phyloP scores from a whole-genome alignment of 495 filamentous ascomycete species.

The Penicillium maclennaniae region DNA sequence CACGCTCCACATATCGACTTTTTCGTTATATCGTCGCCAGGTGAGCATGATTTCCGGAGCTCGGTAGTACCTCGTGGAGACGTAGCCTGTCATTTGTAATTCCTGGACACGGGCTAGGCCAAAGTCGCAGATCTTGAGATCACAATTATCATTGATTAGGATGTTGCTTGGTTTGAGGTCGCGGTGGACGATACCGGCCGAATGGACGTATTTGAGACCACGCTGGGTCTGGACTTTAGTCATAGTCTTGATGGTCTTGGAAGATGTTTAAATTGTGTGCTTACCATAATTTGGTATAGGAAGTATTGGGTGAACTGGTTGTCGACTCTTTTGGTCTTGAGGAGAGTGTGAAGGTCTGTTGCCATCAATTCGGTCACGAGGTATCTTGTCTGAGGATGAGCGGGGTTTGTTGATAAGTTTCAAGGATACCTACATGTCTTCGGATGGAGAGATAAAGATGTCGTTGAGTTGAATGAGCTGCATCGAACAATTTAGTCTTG shows the following conservation, averaged over 20 bases:
- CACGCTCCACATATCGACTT: slow-evolving; percentile 98
- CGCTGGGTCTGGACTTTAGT: slow-evolving; percentile 56
- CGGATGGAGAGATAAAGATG: slow-evolving; percentile 97
- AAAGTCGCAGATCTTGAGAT: slow-evolving; percentile 99
- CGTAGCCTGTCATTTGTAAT: slow-evolving; percentile 97
- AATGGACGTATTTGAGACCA: slow-evolving; percentile 97
- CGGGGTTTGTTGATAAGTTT: slow-evolving; percentile 14
- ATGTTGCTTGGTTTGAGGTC: slow-evolving; percentile 98
- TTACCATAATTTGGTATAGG: slow-evolving; percentile 93
- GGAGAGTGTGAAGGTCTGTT: slow-evolving; percentile 88
- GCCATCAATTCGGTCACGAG: slow-evolving; percentile 97
- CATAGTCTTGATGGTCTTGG: background rate
- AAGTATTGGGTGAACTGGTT: slow-evolving; percentile 99
- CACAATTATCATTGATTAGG: slow-evolving; percentile 97
- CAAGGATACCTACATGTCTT: slow-evolving; percentile 76
- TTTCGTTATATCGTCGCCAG: slow-evolving; percentile 98
- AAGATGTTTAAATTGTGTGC: background rate
- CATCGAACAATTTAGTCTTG: slow-evolving; percentile 17
- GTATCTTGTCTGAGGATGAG: slow-evolving; percentile 55
- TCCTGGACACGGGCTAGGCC: slow-evolving; percentile 95
- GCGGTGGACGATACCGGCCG: slow-evolving; percentile 95
- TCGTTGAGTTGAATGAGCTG: slow-evolving; percentile 96
- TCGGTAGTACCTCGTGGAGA: slow-evolving; percentile 96
- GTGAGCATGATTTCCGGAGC: slow-evolving; percentile 99
- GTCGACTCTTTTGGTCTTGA: slow-evolving; percentile 90